Base-by-base conservation (phyloP, 2,329 filamentous ascomycete genomes). In the Massarina eburnea region DNA sequence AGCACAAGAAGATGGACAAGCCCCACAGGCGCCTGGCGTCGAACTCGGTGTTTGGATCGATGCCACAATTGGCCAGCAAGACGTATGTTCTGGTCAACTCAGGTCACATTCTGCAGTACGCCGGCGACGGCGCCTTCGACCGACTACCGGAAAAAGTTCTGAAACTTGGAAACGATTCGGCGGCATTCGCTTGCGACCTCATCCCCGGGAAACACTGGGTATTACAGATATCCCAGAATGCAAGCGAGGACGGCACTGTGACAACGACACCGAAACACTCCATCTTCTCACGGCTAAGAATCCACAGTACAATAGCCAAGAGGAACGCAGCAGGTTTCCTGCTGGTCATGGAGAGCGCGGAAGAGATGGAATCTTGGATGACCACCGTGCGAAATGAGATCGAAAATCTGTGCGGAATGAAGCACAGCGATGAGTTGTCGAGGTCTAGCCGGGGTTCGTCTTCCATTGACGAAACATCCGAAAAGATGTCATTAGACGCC, bases 131-230 rank as follows among this genome's bases (percentile, higher is more conserved):
- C 2, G 73, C 80, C 3, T 86, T 83, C 57, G 85, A 91, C 56
- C 78, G 88, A 19, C 67, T 84, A 9, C 89, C 89, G 0, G 89
- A 94, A 66, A 89, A 85, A 66, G 76, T 88, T 26, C 73, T 92
- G 46, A 83, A 85, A 39, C 73, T 94, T 3, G 81, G 82, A n/a
- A 84, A 82, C 52, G 80, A 87, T 38, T 91, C 88, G 3, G 88
- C 86, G 9, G 89, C 87, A 4, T 92, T 90, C 66, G 89, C 85
- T 1, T 90, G 84, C 55, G 89, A 94, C 63, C 76, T 87, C 12
- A 89, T 92, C 44, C 86, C 88, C 3, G 89, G 89, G 5, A 83
- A 82, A 49, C 88, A 91, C 59, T 91, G 87, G 82, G 89, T 92
- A 5, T 68, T 92, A 12, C 88, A 90, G 55, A 81, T 92, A 18